Evolutionary conservation across 1,139 yeast species (phyloP).

Genomic region (Debaryomycetaceae sp.): DNA sequence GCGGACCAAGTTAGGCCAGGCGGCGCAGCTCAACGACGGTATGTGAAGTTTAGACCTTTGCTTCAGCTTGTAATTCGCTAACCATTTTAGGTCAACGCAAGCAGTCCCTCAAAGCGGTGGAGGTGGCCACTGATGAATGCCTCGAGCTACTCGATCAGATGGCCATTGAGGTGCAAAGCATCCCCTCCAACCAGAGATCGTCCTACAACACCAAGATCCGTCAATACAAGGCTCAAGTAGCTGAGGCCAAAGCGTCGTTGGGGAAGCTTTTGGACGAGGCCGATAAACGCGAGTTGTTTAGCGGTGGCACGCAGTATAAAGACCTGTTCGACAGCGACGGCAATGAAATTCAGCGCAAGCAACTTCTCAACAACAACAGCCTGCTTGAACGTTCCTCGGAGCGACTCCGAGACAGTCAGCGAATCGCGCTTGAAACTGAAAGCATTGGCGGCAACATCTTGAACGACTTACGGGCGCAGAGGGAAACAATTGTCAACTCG

Average conservation of each 20-base stretch:
- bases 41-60: too few species aligned
- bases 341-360: slow-evolving; percentile 73
- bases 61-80: not conserved
- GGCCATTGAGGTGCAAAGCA: slow-evolving; percentile 73
- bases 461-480: slow-evolving; percentile 83
- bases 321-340: slow-evolving; percentile 27
- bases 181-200: slow-evolving; percentile 68
- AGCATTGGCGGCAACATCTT: slow-evolving; percentile 86
- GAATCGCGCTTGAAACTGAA: slow-evolving; percentile 92
- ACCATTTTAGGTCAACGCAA: slow-evolving; percentile 38
- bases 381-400: slow-evolving; percentile 81
- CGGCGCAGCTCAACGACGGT: slow-evolving; percentile 51
- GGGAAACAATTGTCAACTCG: slow-evolving; percentile 86
- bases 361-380: slow-evolving; percentile 72
- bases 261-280: slow-evolving; percentile 53
- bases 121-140: slow-evolving; percentile 71
- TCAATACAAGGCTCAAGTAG: slow-evolving; percentile 59
- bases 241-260: slow-evolving; percentile 50
- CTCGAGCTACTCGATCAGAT: slow-evolving; percentile 77
- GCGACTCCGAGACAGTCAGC: slow-evolving; percentile 79
- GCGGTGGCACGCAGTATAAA: slow-evolving; percentile 51
- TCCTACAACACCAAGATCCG: slow-evolving; percentile 68
- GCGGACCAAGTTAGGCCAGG: slow-evolving; percentile 57
- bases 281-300: slow-evolving; percentile 63
- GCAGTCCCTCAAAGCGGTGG: slow-evolving; percentile 53